A percentile compares a stretch with the other conserved stretches of the same genome.
These are phyloP conservation scores for Streptanthus diversifolius DNA, from an alignment of 345 rosid species.

Conservation along the genomic window DNA sequence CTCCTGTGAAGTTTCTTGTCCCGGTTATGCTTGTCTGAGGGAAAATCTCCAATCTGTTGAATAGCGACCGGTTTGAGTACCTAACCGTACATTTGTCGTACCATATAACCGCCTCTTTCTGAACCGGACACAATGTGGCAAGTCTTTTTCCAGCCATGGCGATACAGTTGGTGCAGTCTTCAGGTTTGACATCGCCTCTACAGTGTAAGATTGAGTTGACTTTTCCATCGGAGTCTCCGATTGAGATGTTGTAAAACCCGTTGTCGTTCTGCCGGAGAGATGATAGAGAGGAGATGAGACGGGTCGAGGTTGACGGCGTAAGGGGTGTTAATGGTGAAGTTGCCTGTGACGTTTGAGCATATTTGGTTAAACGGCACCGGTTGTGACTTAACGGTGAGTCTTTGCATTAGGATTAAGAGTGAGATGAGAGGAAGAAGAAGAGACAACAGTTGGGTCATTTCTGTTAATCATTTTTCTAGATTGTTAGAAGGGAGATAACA, in stretches of 20 bases:
- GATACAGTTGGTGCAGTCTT: slow-evolving; percentile 40
- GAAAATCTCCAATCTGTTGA: slow-evolving; percentile 8
- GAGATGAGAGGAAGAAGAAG: slow-evolving; percentile 26
- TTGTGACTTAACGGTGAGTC: slow-evolving; percentile 23
- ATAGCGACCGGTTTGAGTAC: slow-evolving; percentile 43
- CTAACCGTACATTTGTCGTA: slow-evolving; percentile 43
- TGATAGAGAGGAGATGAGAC: slow-evolving; percentile 33
- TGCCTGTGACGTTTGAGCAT: slow-evolving; percentile 36
- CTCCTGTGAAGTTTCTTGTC: slow-evolving; percentile 23
- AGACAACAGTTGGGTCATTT: slow-evolving; percentile 12
- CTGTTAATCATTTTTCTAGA: background rate
- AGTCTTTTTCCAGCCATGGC: slow-evolving; percentile 17
- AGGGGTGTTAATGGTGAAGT: slow-evolving; percentile 31
- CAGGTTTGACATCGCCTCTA: slow-evolving; percentile 38
- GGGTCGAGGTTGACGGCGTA: slow-evolving; percentile 37
- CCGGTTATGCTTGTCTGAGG: slow-evolving; percentile 18
- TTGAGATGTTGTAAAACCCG: slow-evolving; percentile 36
- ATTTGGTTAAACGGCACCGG: slow-evolving; percentile 23
- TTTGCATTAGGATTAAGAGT: slow-evolving; percentile 24
- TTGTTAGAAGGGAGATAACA: slow-evolving; percentile 13
- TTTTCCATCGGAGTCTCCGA: slow-evolving; percentile 26
- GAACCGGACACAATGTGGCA: slow-evolving; percentile 32
- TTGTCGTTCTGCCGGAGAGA: slow-evolving; percentile 2
- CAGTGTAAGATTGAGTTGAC: slow-evolving; percentile 43
- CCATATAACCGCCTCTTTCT: slow-evolving; percentile 38